Evolutionary conservation across 768 basidiomycete species (phyloP).

Genomic region (Tricholoma terreum): DNA sequence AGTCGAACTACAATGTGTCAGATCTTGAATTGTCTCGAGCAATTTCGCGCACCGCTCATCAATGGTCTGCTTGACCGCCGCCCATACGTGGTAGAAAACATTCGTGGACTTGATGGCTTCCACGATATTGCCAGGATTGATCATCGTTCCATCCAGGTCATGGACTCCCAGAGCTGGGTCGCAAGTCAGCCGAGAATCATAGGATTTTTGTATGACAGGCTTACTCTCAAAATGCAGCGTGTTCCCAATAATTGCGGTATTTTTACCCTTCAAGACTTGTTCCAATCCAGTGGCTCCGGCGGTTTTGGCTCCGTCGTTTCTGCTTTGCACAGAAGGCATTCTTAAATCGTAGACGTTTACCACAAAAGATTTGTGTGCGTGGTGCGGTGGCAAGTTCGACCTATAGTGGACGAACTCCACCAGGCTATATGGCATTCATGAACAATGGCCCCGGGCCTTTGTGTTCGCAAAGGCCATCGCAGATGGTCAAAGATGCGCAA

Average conservation of each 20-base stretch:
- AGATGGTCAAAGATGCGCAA: background rate
- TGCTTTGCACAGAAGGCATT: conserved; percentile 4
- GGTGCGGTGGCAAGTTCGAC: too few relatives aligned
- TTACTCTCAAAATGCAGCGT: conserved; percentile 44
- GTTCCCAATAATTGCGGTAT: conserved; percentile 39
- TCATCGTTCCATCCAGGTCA: conserved; percentile 26
- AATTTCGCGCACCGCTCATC: conserved; percentile 16
- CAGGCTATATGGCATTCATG: background rate
- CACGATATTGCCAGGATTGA: conserved; percentile 19
- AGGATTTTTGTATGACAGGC: conserved; percentile 11
- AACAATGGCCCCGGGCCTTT: conserved; percentile 4
- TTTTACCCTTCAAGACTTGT: conserved; percentile 15
- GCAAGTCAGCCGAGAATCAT: background rate
- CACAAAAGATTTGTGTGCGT: background rate
- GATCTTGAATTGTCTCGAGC: conserved; percentile 3
- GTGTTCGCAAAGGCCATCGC: background rate
- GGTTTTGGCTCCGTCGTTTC: background rate
- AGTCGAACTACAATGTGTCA: conserved; percentile 1
- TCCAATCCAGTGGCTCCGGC: conserved; percentile 7
- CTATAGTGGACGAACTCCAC: background rate
- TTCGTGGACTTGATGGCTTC: conserved; percentile 13
- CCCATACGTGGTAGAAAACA: conserved; percentile 30
- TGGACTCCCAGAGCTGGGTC: conserved; percentile 19
- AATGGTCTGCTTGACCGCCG: conserved; percentile 27
- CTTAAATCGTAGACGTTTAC: background rate